Percentiles rank a stretch among this genome's conserved stretches.
These are phyloP conservation scores for Arthonia radiata DNA, from an alignment of 495 filamentous ascomycete genomes.

Conservation along the genomic window DNA sequence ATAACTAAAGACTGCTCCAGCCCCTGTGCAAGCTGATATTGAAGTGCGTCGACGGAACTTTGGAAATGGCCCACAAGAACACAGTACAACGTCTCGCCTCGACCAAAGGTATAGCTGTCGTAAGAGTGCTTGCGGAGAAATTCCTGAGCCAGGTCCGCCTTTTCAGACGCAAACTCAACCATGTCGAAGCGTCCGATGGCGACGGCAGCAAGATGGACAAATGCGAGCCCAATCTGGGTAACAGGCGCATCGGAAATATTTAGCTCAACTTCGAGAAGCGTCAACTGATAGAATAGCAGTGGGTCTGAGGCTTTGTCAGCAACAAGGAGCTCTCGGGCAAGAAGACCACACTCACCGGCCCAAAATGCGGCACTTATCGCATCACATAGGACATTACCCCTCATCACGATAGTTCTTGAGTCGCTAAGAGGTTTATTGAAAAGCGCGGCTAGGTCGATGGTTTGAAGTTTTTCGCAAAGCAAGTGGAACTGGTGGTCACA, in stretches of 20 bases:
- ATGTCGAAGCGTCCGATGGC: conserved; percentile 48
- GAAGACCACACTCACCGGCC: too few species aligned
- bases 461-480: conserved; percentile 30
- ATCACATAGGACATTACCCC: conserved; percentile 54
- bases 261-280: conserved; percentile 43
- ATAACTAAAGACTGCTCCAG: conserved; percentile 45
- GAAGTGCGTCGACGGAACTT: conserved; percentile 28
- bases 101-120: conserved; percentile 40
- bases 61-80: conserved; percentile 53
- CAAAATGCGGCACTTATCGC: conserved; percentile 63
- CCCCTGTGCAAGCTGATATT: conserved; percentile 41
- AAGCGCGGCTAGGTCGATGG: conserved; percentile 29
- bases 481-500: conserved; percentile 48
- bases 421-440: conserved; percentile 22
- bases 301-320: too few species aligned
- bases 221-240: conserved; percentile 51
- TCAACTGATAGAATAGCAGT: conserved; percentile 50
- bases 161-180: conserved; percentile 36
- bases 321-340: too few species aligned
- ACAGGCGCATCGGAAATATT: conserved; percentile 40
- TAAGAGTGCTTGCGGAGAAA: conserved; percentile 38
- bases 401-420: conserved; percentile 31
- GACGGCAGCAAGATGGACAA: conserved; percentile 50
- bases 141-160: conserved; percentile 37
- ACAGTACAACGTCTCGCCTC: conserved; percentile 45